Base-by-base conservation (phyloP, 345 rosid species). In the Lepidium aucheri region DNA sequence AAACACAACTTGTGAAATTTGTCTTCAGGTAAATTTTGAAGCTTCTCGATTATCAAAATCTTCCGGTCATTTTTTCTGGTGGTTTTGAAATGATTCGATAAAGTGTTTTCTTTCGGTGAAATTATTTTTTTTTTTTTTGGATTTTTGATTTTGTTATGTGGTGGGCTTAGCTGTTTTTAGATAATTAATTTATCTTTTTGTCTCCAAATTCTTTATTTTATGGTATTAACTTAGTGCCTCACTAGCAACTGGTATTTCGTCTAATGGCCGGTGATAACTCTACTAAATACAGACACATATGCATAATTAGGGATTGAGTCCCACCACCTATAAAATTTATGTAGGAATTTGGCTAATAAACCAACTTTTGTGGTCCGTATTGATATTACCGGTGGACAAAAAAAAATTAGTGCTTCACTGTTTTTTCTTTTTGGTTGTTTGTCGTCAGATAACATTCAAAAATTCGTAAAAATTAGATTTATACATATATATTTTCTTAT, bases 1-100 rank as follows among this genome's bases (percentile, higher is more conserved):
- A 47, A 88, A 82, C 81, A 88, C 93, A 10, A 84, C 76, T 58
- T 94, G 97, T 58, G 99, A 94, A 84, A 87, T 94, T 15, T 94
- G 97, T 74, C 93, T 94, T 30, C 92, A 90, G 97, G 97, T 94
- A 8, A 0, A 3, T 32, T 47, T 46, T 14, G 3, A 3, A 10
- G 8, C 13, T 63, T 70, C 2, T 30, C 30, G 0, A 18, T 64
- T 30, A 24, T n/a, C 45, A 33, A 51, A 4, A 33, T 15, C 45
- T 2, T 32, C 1, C n/a, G 4, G 14, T 59, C 14, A 1, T 18
- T 59, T 4, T 28, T 18, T 50, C 0, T 39, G 4, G 38, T 38
- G 45, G 9, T 9, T 36, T 63, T 1, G 30, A 41, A 42, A 30
- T 41, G 13, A 40, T 28, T 35, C 35, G n/a, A 20, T 20, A 6